phyloP scores from a whole-genome alignment of 768 basidiomycete genomes.

The Cystobasidium ongulense region DNA sequence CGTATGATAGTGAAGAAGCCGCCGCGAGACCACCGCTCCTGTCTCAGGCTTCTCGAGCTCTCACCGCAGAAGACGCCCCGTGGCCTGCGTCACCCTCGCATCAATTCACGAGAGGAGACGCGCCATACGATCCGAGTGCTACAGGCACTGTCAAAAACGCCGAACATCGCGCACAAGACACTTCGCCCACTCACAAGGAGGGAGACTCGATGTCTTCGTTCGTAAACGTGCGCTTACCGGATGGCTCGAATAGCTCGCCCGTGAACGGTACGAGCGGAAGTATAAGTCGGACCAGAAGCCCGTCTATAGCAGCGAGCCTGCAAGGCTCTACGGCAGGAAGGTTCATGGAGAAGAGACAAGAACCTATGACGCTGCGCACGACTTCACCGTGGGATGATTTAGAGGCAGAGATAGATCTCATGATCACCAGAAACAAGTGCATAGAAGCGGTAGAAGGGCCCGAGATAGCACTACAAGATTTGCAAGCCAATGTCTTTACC shows the following conservation, averaged over 20 bases:
- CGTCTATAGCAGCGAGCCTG: neutral
- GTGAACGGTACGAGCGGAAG: neutral
- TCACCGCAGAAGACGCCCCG: neutral
- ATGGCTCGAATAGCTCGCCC: neutral
- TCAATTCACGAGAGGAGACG: constrained; percentile 10
- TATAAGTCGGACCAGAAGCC: neutral
- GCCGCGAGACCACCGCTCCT: neutral
- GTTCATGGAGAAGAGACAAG: neutral
- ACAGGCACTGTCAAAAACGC: neutral
- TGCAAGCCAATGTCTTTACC: constrained; percentile 20
- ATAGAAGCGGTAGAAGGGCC: constrained; percentile 76
- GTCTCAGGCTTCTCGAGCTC: neutral
- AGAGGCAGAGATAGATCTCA: constrained; percentile 69
- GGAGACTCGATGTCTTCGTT: neutral
- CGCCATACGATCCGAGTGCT: constrained; percentile 20
- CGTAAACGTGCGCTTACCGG: constrained; percentile 3
- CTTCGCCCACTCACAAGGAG: neutral
- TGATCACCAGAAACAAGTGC: constrained; percentile 75
- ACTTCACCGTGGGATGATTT: constrained; percentile 43
- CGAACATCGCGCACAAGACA: neutral
- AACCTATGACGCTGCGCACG: constrained; percentile 5
- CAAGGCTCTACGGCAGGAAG: constrained; percentile 5
- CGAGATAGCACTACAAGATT: constrained; percentile 63
- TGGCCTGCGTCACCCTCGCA: neutral
- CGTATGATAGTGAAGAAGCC: neutral